A percentile compares a stretch with the other conserved stretches of the same genome.
phyloP scores from a whole-genome alignment of 352 stramenopile genomes.

The Bremia lactucae region DNA sequence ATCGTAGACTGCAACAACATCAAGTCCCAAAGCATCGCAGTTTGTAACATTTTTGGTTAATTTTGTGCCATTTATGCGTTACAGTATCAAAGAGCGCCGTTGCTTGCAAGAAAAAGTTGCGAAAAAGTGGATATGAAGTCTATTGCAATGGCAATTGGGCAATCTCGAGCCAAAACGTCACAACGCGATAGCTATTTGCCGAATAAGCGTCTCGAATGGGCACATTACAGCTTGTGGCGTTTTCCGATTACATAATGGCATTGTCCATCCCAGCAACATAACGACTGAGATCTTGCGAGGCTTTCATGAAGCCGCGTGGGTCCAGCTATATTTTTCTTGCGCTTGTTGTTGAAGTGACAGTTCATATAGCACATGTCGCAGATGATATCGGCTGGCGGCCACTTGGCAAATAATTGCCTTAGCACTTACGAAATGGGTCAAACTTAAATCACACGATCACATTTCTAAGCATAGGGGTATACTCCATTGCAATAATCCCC shows the following conservation, averaged over 20 bases:
- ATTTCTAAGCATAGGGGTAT: constrained; percentile 48
- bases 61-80: constrained; percentile 32
- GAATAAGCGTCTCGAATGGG: constrained; percentile 55
- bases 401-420: constrained; percentile 49
- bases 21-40: constrained; percentile 27
- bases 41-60: constrained; percentile 59
- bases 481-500: constrained; percentile 11
- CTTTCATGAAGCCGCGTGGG: no score
- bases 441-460: constrained; percentile 33
- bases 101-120: constrained; percentile 45
- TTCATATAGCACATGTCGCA: constrained; percentile 34
- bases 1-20: constrained; percentile 46
- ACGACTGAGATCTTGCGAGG: constrained; percentile 46
- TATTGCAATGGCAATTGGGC: constrained; percentile 29
- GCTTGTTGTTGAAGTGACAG: constrained; percentile 35
- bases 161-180: constrained; percentile 22
- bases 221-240: constrained; percentile 40
- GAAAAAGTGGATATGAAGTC: constrained; percentile 38
- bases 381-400: constrained; percentile 32
- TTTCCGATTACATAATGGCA: constrained; percentile 22
- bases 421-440: constrained; percentile 30
- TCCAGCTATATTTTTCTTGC: no score
- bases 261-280: constrained; percentile 53
- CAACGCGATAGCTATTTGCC: constrained; percentile 31
- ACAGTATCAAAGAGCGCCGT: constrained; percentile 29